These are phyloP conservation scores for Fusarium sp. DNA, from an alignment of 2,329 filamentous ascomycete species.

Conservation along the genomic window DNA sequence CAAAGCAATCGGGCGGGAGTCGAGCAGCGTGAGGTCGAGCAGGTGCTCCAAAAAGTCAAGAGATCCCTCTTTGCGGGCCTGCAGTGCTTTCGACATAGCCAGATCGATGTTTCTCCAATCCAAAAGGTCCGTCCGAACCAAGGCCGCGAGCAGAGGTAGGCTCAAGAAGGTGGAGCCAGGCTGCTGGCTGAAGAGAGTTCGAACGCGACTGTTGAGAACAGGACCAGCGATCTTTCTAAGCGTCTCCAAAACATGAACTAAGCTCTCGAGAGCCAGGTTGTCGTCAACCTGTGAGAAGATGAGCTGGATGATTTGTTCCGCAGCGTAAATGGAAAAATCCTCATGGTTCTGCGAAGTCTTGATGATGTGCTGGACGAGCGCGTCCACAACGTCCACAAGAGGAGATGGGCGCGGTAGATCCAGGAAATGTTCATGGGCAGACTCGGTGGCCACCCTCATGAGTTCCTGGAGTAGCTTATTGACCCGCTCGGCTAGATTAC, in stretches of 20 bases:
- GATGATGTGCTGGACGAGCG: slow-evolving; percentile 70
- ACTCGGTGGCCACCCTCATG: slow-evolving; percentile 62
- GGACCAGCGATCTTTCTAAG: slow-evolving; percentile 69
- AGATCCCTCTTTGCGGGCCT: slow-evolving; percentile 75
- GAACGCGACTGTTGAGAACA: slow-evolving; percentile 64
- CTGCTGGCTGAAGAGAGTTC: slow-evolving; percentile 66
- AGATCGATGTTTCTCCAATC: slow-evolving; percentile 75
- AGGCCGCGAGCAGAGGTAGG: slow-evolving; percentile 65
- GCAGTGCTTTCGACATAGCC: slow-evolving; percentile 77
- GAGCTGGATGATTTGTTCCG: slow-evolving; percentile 67
- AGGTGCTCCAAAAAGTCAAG: slow-evolving; percentile 84
- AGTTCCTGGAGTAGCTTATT: slow-evolving; percentile 69
- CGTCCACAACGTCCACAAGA: slow-evolving; percentile 71
- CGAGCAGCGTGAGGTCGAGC: slow-evolving; percentile 81
- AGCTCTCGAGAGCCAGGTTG: slow-evolving; percentile 67
- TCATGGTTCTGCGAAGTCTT: slow-evolving; percentile 71
- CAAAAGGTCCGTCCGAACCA: slow-evolving; percentile 69
- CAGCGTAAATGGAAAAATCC: slow-evolving; percentile 67
- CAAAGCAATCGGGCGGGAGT: slow-evolving; percentile 79
- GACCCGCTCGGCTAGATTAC: slow-evolving; percentile 64
- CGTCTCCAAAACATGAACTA: slow-evolving; percentile 70
- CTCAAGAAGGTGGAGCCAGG: slow-evolving; percentile 66
- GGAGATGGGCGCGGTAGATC: slow-evolving; percentile 68
- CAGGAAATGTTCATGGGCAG: slow-evolving; percentile 68
- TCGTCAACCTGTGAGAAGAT: slow-evolving; percentile 67